Conservation (phyloP, 805 yeast species). For the Candida berthetii region DNA sequence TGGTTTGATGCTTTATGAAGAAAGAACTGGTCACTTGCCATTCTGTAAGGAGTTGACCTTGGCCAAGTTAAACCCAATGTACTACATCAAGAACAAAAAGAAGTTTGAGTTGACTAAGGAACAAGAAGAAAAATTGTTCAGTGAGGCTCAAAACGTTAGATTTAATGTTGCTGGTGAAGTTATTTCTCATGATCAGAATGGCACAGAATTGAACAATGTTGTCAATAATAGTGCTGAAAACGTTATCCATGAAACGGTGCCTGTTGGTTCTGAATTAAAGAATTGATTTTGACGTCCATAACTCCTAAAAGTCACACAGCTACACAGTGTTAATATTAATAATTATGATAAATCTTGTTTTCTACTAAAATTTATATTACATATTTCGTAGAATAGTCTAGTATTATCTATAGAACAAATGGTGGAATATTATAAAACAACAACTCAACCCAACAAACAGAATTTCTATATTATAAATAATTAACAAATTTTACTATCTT, state of each 20-base stretch:
- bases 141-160: slow-evolving; percentile 29
- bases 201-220: background rate
- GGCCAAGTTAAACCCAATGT: slow-evolving; percentile 63
- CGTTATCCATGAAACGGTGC: too few relatives aligned
- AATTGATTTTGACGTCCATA: too few relatives aligned
- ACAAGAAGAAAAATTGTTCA: slow-evolving; percentile 50
- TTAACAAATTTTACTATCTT: background rate
- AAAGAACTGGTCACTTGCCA: slow-evolving; percentile 78
- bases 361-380: too few relatives aligned
- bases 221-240: too few relatives aligned
- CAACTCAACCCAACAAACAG: background rate
- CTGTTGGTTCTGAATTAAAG: too few relatives aligned
- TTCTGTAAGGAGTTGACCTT: slow-evolving; percentile 44
- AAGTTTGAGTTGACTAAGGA: slow-evolving; percentile 45
- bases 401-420: too few relatives aligned
- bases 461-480: background rate
- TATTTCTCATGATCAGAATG: slow-evolving; percentile 4
- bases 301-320: too few relatives aligned
- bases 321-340: too few relatives aligned
- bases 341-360: too few relatives aligned
- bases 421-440: too few relatives aligned
- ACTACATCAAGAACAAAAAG: slow-evolving; percentile 64
- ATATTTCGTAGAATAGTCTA: too few relatives aligned
- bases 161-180: slow-evolving; percentile 30
- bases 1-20: slow-evolving; percentile 69